Base-by-base conservation (phyloP, 2,329 filamentous ascomycete genomes). In the Stromatinia cepivora region DNA sequence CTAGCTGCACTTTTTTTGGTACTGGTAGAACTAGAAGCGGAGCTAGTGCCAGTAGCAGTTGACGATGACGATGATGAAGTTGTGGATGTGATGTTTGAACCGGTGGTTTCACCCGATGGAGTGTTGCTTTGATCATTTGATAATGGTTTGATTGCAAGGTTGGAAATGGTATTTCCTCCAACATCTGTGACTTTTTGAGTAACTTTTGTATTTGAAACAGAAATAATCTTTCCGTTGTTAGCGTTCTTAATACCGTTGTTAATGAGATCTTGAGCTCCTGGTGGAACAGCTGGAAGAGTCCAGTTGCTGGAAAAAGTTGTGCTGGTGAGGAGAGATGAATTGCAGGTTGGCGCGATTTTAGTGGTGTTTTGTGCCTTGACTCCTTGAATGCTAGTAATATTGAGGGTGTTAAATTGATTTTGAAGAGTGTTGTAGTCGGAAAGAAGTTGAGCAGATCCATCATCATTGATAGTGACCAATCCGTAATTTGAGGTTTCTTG, bases 221-320 rank as follows among this genome's bases (percentile, higher is more conserved):
- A 75, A 36, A 91, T 85, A 66, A 97, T 80, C 81, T 90, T 87
- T 75, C 90, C 90, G 20, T 78, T 81, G 52, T 88, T 88, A 69
- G 88, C 86, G 72, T 86, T 86, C 62, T 80, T 82, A 71, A 97
- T 86, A 72, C 94, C 94, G 62, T 90, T 87, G 73, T 92, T 84
- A 78, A 97, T 94, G 76, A 97, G 84, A 58, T 86, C 84, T 71
- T 89, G 83, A 52, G 88, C 89, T 73, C 89, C 91, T 5, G 86
- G 82, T 17, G 93, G 93, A 8, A 87, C 83, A 4, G 77, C 81
- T 61, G 91, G 94, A 69, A 97, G 82, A 58, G 89, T 90, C 82
- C 97, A 98, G 84, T 92, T 90, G 79, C 82, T 89, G 80, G 86
- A 86, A 84, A 97, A 97, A 71, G 84, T 86, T 70, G 85, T 81